Base-by-base conservation (phyloP, 2,329 filamentous ascomycete genomes). In the Ascochyta pisi region DNA sequence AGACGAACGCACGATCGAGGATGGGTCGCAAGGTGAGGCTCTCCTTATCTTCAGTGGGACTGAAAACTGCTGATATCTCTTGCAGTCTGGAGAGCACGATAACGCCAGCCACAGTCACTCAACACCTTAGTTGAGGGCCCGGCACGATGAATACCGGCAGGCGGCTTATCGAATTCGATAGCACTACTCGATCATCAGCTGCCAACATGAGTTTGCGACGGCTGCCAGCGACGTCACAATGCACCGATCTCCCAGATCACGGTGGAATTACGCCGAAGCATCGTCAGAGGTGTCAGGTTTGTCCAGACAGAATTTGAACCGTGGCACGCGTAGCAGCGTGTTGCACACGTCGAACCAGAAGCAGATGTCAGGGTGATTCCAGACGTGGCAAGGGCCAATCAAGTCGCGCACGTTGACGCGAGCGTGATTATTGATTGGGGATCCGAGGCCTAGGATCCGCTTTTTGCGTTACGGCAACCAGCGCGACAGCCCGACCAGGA, bases 151-250 rank as follows among this genome's bases (percentile, higher is more conserved):
- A 22, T 19, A 33, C 26, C 52, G 46, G 35, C 42, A 27, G 37
- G 38, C 42, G 43, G 43, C 37, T 34, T 51, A 56, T 56, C 48
- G 47, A 47, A 24, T 43, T 50, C 47, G 42, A 48, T 51, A 48
- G 47, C 41, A 42, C 41, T 44, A 31, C 39, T 55, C 55, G 44
- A 57, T 55, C 38, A 61, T 60, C 59, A 56, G 39, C 54, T 60
- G 50, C 54, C 43, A 44, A 39, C 19, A 27, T 10, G 24, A 39
- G 34, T 27, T 37, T 42, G 51, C 43, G 48, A 61, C 46, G 35
- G 41, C 44, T 51, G 10, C 41, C 34, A 47, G 42, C 60, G 54
- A 64, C 62, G 60, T 63, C 62, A 64, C 53, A 24, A 29, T 50
- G 27, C 27, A 40, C 27, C 37, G 54, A 58, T 42, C 41, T 40